phyloP scores from a whole-genome alignment of 257 asterid species.

The Primulina eburnea region DNA sequence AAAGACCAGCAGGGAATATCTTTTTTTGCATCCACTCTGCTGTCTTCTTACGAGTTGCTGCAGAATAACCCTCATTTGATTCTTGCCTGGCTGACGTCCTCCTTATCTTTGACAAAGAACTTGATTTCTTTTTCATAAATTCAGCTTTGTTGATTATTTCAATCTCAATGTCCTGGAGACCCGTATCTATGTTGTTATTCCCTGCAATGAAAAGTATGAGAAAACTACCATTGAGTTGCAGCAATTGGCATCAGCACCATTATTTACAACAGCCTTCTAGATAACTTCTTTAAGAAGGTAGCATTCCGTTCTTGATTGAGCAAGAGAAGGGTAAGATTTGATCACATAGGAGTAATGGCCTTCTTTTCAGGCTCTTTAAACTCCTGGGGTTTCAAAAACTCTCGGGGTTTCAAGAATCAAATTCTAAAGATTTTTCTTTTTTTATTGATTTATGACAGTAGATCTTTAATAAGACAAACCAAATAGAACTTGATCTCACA shows the following conservation, averaged over 20 bases:
- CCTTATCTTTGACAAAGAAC: conserved; percentile 18
- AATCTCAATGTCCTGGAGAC: background rate
- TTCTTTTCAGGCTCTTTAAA: background rate
- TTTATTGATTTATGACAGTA: background rate
- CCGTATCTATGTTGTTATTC: conserved; percentile 11
- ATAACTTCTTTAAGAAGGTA: background rate
- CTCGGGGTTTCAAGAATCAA: background rate
- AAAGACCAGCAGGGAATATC: conserved; percentile 2
- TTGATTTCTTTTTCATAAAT: conserved; percentile 14
- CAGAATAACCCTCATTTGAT: conserved; percentile 1
- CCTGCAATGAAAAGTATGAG: conserved; percentile 14
- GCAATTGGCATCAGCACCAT: background rate
- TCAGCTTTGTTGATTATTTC: conserved; percentile 16
- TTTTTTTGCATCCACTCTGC: background rate
- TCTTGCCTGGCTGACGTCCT: conserved; percentile 3
- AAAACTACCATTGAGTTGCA: background rate
- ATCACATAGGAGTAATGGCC: background rate
- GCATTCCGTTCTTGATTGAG: background rate
- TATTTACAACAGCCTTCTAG: background rate
- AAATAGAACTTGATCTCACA: background rate
- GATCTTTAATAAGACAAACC: background rate
- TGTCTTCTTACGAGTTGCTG: conserved; percentile 8
- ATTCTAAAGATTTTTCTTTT: too few relatives aligned
- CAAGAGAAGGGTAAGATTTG: background rate
- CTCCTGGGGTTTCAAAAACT: background rate